A percentile compares a stretch with the other conserved stretches of the same genome.
These are phyloP conservation scores for Fusarium nematophilum DNA, from an alignment of 2,329 filamentous ascomycete genomes.

Conservation along the genomic window DNA sequence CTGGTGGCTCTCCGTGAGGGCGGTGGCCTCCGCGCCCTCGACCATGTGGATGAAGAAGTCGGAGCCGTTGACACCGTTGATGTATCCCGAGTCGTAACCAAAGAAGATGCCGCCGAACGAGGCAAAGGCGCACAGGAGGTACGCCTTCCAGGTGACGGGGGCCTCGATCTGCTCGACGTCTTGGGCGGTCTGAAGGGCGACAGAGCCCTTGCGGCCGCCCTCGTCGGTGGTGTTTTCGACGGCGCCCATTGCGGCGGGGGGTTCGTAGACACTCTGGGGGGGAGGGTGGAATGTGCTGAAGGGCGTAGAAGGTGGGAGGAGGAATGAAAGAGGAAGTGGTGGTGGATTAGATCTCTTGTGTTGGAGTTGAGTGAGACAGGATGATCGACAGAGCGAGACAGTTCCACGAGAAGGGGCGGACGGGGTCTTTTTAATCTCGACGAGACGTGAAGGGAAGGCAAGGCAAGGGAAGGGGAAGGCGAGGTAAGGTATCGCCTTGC, in stretches of 20 bases:
- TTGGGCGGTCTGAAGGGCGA: slow-evolving; percentile 55
- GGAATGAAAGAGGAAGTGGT: slow-evolving; percentile 2
- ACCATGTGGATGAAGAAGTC: slow-evolving; percentile 64
- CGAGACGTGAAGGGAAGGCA: too few relatives aligned
- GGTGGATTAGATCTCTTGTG: slow-evolving; percentile 1
- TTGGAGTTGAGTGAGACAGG: slow-evolving; percentile 31
- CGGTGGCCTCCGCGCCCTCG: slow-evolving; percentile 53
- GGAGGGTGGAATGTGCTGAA: slow-evolving; percentile 8
- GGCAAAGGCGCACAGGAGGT: slow-evolving; percentile 76
- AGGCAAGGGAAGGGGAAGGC: too few relatives aligned
- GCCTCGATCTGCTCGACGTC: slow-evolving; percentile 73
- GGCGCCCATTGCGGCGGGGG: slow-evolving; percentile 39
- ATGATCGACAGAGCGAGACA: slow-evolving; percentile 35
- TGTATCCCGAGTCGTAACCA: slow-evolving; percentile 83
- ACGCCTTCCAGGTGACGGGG: slow-evolving; percentile 75
- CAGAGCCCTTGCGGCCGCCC: slow-evolving; percentile 40
- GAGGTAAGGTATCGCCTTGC: background rate
- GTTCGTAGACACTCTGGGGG: background rate
- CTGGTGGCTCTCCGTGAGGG: slow-evolving; percentile 56
- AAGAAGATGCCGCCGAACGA: slow-evolving; percentile 81
- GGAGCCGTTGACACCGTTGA: slow-evolving; percentile 71
- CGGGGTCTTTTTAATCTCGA: slow-evolving; percentile 43
- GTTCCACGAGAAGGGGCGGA: slow-evolving; percentile 36
- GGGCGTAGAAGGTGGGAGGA: background rate
- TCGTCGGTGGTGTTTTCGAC: slow-evolving; percentile 37